Base-by-base conservation (phyloP, 345 rosid species). In the Clausena lansium region DNA sequence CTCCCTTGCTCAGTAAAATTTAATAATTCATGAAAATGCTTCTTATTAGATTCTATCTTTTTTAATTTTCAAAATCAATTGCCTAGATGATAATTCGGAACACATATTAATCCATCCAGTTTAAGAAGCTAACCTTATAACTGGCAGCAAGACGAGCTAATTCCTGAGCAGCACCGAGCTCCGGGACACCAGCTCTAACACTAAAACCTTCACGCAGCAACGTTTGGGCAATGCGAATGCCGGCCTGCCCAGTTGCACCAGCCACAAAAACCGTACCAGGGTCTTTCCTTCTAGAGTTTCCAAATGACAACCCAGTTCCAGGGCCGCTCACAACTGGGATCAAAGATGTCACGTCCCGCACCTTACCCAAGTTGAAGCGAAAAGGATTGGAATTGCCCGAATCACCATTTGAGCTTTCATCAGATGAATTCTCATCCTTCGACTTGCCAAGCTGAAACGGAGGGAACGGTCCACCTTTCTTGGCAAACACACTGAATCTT, bases 201-300 rank as follows among this genome's bases (percentile, higher is more conserved):
- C 84, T 85, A 74, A 93, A 96, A 6, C 99, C 99, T 76, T 87
- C 83, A 27, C 97, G 90, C 79, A 96, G 76, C 70, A 96, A 81
- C 32, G 83, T 75, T 78, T 88, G 98, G 1, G 94, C 90, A 77
- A 93, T 92, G 73, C 97, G 94, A 78, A 92, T 68, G 32, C 99
- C 99, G 1, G 87, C 97, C 87, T 89, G 97, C 38, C 99, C 99
- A 0, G 97, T 90, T 13, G 99, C 99, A 47, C 98, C 97, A 2
- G 99, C 97, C 28, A 95, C 97, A 57, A 90, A 95, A 67, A 95
- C 97, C 5, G 97, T 93, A 74, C 85, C 82, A 2, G 98, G 85
- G 77, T 95, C 98, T 81, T 95, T 95, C 83, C 82, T 84, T 77
- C 98, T 82, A 2, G 8, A 69, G 82, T 84, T 88, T 17, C 93